Evolutionary conservation across 352 stramenopile species (phyloP).

Genomic region (Pythium utonaiense): DNA sequence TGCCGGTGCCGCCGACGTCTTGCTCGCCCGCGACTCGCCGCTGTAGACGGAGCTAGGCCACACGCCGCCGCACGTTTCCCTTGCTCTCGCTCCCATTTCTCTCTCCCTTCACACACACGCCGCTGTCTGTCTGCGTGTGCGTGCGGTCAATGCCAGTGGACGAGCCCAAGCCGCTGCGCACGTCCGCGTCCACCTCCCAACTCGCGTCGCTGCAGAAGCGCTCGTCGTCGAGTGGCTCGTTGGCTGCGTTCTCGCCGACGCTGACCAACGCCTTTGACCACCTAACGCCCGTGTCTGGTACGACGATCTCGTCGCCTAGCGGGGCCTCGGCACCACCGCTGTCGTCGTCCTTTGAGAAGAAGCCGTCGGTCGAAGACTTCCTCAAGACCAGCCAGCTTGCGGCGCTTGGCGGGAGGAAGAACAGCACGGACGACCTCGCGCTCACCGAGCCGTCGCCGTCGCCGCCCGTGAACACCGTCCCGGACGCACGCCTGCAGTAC

Average conservation of each 20-base stretch:
- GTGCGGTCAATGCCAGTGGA: conserved; percentile 16
- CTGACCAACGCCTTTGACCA: conserved; percentile 9
- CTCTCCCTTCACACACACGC: neutral
- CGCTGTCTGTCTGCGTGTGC: neutral
- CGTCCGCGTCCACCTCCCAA: conserved; percentile 20
- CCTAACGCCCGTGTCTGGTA: conserved; percentile 14
- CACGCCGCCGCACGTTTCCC: no score
- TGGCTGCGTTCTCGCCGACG: conserved; percentile 24
- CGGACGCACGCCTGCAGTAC: conserved; percentile 71
- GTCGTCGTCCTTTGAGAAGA: conserved; percentile 24
- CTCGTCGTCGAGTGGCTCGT: conserved; percentile 3
- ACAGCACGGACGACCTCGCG: conserved; percentile 66
- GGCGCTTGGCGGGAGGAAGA: conserved; percentile 30
- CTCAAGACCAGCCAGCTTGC: conserved; percentile 12
- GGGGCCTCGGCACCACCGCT: conserved; percentile 3
- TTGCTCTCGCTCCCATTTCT: neutral
- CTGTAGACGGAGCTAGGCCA: neutral
- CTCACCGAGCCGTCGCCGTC: conserved; percentile 40
- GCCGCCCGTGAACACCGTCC: conserved; percentile 45
- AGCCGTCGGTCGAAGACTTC: conserved; percentile 16
- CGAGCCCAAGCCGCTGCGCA: conserved; percentile 22
- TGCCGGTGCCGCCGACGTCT: neutral
- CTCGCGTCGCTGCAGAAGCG: conserved; percentile 6
- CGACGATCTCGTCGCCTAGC: conserved; percentile 34
- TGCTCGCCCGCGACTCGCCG: neutral